These are phyloP conservation scores for Kalaharituber pfeilii DNA, from an alignment of 2,329 filamentous ascomycete species.

Conservation along the genomic window DNA sequence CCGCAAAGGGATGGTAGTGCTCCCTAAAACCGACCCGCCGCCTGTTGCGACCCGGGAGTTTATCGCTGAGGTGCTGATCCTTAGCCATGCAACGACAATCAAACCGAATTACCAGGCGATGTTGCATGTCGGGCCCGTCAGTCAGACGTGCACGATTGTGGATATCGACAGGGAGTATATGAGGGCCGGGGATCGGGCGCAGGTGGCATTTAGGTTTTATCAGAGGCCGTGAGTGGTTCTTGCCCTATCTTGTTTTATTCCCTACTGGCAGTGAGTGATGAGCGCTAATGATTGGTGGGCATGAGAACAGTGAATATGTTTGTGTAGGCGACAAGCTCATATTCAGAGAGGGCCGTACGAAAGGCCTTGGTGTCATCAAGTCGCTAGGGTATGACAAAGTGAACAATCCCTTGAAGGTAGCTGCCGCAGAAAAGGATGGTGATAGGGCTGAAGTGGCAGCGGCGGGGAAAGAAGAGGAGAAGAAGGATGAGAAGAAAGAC, in stretches of 20 bases:
- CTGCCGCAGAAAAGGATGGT: neutral
- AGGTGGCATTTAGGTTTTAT: conserved; percentile 85
- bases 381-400: conserved; percentile 60
- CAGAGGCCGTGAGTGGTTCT: conserved; percentile 45
- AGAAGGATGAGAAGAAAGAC: too few relatives aligned
- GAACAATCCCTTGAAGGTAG: neutral
- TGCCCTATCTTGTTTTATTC: too few relatives aligned
- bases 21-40: conserved; percentile 62
- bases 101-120: conserved; percentile 95
- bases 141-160: conserved; percentile 91
- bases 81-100: conserved; percentile 92
- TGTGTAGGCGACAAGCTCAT: conserved; percentile 74
- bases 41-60: conserved; percentile 62
- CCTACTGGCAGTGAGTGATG: neutral
- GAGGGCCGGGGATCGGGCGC: conserved; percentile 81
- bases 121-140: conserved; percentile 88
- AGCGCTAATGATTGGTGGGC: neutral
- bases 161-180: conserved; percentile 88
- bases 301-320: conserved; percentile 49
- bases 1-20: conserved; percentile 91
- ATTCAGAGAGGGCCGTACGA: conserved; percentile 87
- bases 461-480: neutral
- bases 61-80: conserved; percentile 73
- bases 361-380: conserved; percentile 89
- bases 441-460: neutral